Conservation (phyloP, 169 alveolate species). For the Cryptosporidium ryanae region DNA sequence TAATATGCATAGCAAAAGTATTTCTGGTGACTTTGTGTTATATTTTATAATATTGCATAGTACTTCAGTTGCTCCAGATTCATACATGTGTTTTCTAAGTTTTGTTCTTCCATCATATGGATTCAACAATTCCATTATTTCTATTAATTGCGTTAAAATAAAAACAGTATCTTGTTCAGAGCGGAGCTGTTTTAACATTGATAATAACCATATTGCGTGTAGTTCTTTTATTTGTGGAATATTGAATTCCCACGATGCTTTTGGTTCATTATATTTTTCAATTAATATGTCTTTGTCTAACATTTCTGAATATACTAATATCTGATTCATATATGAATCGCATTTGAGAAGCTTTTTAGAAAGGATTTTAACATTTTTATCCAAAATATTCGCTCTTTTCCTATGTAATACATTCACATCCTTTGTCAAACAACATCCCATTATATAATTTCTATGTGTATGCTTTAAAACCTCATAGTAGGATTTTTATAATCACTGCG, state of each 20-base stretch:
- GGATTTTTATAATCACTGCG: too few relatives aligned
- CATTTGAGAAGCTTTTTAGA: not conserved
- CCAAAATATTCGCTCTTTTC: not conserved
- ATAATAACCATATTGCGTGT: constrained; percentile 54
- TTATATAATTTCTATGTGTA: constrained; percentile 6
- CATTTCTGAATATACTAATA: not conserved
- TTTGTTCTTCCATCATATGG: constrained; percentile 59
- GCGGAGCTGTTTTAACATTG: constrained; percentile 44
- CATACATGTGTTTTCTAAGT: constrained; percentile 43
- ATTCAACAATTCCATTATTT: constrained; percentile 44
- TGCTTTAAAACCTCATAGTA: too few relatives aligned
- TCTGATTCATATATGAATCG: not conserved
- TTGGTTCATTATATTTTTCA: not conserved
- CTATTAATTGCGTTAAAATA: constrained; percentile 53
- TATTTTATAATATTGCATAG: constrained; percentile 14
- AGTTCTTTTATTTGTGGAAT: constrained; percentile 46
- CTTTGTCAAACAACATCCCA: constrained; percentile 68
- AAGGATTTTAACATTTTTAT: not conserved
- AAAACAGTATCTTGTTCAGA: constrained; percentile 53
- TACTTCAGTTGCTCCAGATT: constrained; percentile 66
- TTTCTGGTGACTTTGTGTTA: constrained; percentile 27
- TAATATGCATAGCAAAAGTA: constrained; percentile 26
- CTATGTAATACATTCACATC: constrained; percentile 34
- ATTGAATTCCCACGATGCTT: constrained; percentile 12
- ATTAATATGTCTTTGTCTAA: not conserved